A percentile compares a stretch with the other conserved stretches of the same genome.
These are phyloP conservation scores for Fusarium beomiforme DNA, from an alignment of 2,329 filamentous ascomycete genomes.

Conservation along the genomic window DNA sequence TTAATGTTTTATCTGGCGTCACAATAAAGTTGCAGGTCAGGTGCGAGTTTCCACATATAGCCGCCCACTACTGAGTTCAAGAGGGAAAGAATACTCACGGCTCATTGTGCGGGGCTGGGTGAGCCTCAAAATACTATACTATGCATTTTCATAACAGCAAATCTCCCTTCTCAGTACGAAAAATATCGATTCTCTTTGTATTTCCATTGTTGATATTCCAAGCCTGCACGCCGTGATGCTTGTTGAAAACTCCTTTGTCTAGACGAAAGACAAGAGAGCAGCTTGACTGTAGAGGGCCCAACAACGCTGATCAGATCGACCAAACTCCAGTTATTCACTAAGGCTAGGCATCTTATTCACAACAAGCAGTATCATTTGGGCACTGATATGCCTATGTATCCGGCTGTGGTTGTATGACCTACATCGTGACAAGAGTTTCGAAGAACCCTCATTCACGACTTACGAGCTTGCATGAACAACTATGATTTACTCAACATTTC, in stretches of 20 bases:
- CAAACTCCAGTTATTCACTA: not conserved
- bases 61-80: not conserved
- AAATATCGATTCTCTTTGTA: too few relatives aligned
- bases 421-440: too few relatives aligned
- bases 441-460: not conserved
- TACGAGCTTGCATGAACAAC: too few relatives aligned
- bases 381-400: too few relatives aligned
- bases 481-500: too few relatives aligned
- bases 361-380: accelerated
- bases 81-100: not conserved
- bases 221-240: too few relatives aligned
- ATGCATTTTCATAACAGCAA: not conserved
- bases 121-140: not conserved
- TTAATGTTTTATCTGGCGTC: not conserved
- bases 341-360: not conserved
- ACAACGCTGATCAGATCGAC: not conserved
- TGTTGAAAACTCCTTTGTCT: too few relatives aligned
- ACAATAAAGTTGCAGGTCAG: not conserved
- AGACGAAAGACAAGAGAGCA: not conserved
- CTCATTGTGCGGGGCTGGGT: not conserved
- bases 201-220: too few relatives aligned
- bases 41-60: not conserved
- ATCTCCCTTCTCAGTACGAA: not conserved
- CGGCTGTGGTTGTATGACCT: not conserved
- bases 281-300: not conserved